Conservation (phyloP, 495 filamentous ascomycete species). For the Chaetomium tenue region DNA sequence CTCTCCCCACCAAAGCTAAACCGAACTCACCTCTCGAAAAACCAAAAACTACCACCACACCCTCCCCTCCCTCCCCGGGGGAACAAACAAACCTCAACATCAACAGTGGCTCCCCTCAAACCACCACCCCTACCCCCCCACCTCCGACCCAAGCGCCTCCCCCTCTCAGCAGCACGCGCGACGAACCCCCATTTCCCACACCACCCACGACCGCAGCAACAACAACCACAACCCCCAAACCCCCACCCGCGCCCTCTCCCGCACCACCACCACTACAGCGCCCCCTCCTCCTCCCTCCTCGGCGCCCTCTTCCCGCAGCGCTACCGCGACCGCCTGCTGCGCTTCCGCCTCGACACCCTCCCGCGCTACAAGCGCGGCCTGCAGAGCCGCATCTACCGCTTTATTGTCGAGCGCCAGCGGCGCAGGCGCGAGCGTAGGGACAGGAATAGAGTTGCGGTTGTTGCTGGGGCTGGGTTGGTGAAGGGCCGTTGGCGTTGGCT, state of each 20-base stretch:
- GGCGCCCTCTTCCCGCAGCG: slow-evolving; percentile 57
- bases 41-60: background rate
- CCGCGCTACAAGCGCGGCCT: slow-evolving; percentile 64
- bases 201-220: background rate
- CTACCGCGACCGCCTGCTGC: slow-evolving; percentile 58
- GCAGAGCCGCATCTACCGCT: slow-evolving; percentile 72
- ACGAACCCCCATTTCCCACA: too few species aligned
- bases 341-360: slow-evolving; percentile 70
- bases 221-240: background rate
- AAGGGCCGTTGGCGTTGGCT: background rate
- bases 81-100: background rate
- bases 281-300: slow-evolving; percentile 49
- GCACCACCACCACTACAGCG: slow-evolving; percentile 34
- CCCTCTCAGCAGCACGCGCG: background rate
- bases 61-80: background rate
- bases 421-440: background rate
- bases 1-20: background rate
- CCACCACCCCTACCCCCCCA: slow-evolving; percentile 1
- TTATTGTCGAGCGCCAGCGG: slow-evolving; percentile 62
- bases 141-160: slow-evolving; percentile 6
- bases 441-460: background rate
- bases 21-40: background rate
- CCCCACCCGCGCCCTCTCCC: background rate
- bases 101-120: slow-evolving; percentile 8
- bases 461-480: background rate